Evolutionary conservation across 2,329 filamentous ascomycete genomes (phyloP).

Genomic region (Stagonosporopsis chrysanthemi): DNA sequence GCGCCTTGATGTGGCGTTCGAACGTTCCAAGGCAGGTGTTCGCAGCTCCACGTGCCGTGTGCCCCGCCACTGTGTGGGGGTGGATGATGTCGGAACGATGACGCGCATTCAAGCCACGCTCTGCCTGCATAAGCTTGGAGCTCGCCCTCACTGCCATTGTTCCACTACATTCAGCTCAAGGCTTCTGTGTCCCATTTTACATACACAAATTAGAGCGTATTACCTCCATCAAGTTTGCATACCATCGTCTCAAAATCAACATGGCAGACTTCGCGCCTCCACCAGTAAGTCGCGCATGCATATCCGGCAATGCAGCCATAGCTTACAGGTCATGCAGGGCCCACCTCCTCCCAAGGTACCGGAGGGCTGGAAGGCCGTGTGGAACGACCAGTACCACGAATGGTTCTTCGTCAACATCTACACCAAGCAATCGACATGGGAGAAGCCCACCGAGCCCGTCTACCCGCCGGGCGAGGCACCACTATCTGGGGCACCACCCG

Average conservation of each 20-base stretch:
- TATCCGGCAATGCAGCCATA: constrained; percentile 1
- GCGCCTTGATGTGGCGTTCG: constrained; percentile 7
- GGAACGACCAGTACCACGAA: constrained; percentile 86
- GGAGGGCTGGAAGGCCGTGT: constrained; percentile 84
- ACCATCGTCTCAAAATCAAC: neutral
- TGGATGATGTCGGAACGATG: constrained; percentile 31
- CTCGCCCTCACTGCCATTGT: neutral
- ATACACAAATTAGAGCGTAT: neutral
- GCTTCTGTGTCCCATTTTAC: neutral
- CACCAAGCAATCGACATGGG: constrained; percentile 92
- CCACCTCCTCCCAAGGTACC: constrained; percentile 69
- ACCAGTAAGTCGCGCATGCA: constrained; percentile 31
- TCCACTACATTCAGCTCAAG: neutral
- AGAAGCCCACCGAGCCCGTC: constrained; percentile 76
- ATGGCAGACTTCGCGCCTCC: constrained; percentile 50
- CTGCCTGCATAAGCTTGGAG: neutral
- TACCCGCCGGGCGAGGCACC: constrained; percentile 65
- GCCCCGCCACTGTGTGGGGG: constrained; percentile 16
- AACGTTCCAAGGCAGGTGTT: constrained; percentile 13
- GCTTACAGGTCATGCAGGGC: constrained; percentile 39
- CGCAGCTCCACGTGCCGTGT: constrained; percentile 13
- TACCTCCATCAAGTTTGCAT: neutral
- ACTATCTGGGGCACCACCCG: constrained; percentile 68
- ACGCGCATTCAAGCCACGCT: constrained; percentile 21
- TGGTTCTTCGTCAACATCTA: constrained; percentile 93